Evolutionary conservation across 331 rosid genomes (phyloP).

Genomic region (Spiraea crenata): DNA sequence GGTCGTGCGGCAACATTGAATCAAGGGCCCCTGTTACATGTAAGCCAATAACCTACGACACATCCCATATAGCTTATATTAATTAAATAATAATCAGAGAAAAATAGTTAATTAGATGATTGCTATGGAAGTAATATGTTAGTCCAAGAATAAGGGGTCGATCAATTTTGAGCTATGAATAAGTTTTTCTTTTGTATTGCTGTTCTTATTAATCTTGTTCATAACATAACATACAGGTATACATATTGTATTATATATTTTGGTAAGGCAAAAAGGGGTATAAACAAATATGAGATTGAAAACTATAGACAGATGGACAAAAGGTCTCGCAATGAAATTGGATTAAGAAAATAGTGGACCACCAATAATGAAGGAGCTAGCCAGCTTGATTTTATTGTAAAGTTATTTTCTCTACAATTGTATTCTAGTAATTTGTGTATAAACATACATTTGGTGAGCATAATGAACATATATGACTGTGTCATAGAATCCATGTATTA

Average conservation of each 20-base stretch:
- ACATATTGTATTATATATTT: no score
- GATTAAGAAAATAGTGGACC: neutral
- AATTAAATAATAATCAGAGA: neutral
- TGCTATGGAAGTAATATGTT: neutral
- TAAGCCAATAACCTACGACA: conserved; percentile 59
- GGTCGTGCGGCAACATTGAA: conserved; percentile 16
- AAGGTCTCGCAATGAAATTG: neutral
- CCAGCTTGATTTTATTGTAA: neutral
- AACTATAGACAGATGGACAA: neutral
- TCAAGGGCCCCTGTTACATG: conserved; percentile 45
- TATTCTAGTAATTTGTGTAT: neutral
- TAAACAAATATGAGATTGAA: neutral
- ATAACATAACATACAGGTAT: no score
- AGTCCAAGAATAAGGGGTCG: no score
- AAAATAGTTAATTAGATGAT: neutral
- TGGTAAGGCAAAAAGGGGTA: neutral
- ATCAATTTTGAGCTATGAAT: no score
- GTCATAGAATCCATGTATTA: neutral
- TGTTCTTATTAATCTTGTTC: no score
- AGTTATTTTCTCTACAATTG: neutral
- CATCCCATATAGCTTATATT: neutral
- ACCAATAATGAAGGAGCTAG: conserved; percentile 4
- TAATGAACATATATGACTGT: neutral
- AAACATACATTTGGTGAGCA: neutral
- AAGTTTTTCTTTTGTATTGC: no score